phyloP scores from a whole-genome alignment of 2,329 filamentous ascomycete genomes.

The Trichoderma breve region DNA sequence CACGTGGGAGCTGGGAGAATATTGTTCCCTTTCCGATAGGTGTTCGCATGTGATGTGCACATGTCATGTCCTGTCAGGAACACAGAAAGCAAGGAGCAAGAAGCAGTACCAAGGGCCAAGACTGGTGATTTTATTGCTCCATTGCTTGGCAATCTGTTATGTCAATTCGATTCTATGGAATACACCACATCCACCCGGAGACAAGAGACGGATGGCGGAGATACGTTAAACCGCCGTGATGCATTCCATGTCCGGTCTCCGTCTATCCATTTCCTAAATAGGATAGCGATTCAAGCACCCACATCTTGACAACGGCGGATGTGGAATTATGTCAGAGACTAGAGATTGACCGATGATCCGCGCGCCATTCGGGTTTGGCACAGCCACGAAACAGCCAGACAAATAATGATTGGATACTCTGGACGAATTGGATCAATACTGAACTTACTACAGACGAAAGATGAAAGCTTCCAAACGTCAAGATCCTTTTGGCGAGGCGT shows the following conservation, averaged over 20 bases:
- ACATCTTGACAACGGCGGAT: not conserved
- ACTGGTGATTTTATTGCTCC: not conserved
- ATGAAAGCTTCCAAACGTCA: not conserved
- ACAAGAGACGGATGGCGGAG: not conserved
- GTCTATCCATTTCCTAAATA: not conserved
- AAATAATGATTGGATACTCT: not conserved
- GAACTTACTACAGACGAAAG: not conserved
- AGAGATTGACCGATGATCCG: not conserved
- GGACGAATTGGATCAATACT: not conserved
- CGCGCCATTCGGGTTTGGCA: not conserved
- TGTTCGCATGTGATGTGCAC: not conserved
- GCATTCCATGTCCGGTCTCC: not conserved
- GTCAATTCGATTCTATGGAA: not conserved
- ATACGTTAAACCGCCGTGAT: not conserved
- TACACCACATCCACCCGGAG: not conserved
- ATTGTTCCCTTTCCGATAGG: constrained; percentile 1
- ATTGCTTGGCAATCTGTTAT: not conserved
- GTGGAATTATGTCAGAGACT: constrained; percentile 1
- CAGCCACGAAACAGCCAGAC: constrained; percentile 4
- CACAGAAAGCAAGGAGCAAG: not conserved
- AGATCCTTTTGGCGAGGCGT: not conserved
- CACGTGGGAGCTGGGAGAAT: not conserved
- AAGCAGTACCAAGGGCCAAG: not conserved
- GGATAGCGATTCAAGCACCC: constrained; percentile 6
- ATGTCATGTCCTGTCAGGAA: not conserved